A percentile compares a stretch with the other conserved stretches of the same genome.
These are phyloP conservation scores for Candolleomyces efflorescens DNA, from an alignment of 768 basidiomycete genomes.

Conservation along the genomic window DNA sequence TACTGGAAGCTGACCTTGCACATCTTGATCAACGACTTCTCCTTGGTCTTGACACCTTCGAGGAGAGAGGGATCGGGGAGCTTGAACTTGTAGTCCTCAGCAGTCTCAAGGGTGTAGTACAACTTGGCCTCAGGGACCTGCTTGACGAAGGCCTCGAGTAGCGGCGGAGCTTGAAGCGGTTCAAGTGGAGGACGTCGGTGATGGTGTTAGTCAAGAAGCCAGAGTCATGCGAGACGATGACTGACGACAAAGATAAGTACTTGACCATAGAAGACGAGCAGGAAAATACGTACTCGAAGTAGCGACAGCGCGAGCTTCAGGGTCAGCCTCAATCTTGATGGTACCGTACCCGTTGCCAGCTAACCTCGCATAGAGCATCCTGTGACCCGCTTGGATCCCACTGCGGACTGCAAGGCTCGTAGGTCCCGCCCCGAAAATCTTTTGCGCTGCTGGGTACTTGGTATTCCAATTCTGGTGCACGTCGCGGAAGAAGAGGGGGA, in stretches of 20 bases:
- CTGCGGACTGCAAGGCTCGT: slow-evolving; percentile 60
- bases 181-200: slow-evolving; percentile 95
- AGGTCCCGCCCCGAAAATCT: slow-evolving; percentile 59
- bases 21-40: slow-evolving; percentile 96
- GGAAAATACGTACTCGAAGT: slow-evolving; percentile 68
- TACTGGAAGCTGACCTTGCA: slow-evolving; percentile 98
- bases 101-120: slow-evolving; percentile 94
- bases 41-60: slow-evolving; percentile 99
- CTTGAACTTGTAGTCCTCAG: slow-evolving; percentile 98
- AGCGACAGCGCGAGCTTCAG: too few species aligned
- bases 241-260: slow-evolving; percentile 29
- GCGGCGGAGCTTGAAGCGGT: slow-evolving; percentile 96
- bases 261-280: neutral
- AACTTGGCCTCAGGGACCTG: slow-evolving; percentile 96
- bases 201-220: slow-evolving; percentile 97
- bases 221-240: slow-evolving; percentile 98
- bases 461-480: slow-evolving; percentile 62
- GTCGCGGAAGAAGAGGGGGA: slow-evolving; percentile 58
- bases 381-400: slow-evolving; percentile 68
- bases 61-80: slow-evolving; percentile 95
- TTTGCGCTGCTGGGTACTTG: slow-evolving; percentile 66
- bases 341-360: slow-evolving; percentile 63
- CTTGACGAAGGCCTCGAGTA: slow-evolving; percentile 94
- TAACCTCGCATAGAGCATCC: slow-evolving; percentile 68
- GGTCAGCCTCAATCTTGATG: too few species aligned